Evolutionary conservation across 2,329 filamentous ascomycete species (phyloP), one percentile per base, ranked within the genome.

Genomic region (Colletotrichum endophyticum): DNA sequence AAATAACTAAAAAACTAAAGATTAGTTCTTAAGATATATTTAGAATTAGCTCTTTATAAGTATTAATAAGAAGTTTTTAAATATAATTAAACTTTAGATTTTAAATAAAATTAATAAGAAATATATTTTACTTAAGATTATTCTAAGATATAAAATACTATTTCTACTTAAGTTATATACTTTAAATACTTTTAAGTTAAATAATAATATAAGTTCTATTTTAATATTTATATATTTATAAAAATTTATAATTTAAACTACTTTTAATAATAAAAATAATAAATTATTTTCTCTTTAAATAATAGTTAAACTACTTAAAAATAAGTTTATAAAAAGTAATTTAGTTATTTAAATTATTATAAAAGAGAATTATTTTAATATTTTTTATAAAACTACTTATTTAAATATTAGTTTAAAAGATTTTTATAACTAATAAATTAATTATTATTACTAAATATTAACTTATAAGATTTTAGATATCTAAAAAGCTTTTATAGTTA

Each of bases 171-270:
- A 30, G 3, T 30, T 30, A 30, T 4, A 30, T 30, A 30, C 1
- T 30, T 9, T 4, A 30, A 1, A 11, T 30, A 15, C 7, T 25
- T 59, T 6, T 49, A 25, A 44, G 6, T 44, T 28, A 49, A 30
- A 1, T 0, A 1, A 30, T 11, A 30, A 30, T 30, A 30, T 30
- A 1, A 11, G 11, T 11, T 4, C 11, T 30, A 11, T 30, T 1
- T 30, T 30, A 30, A 30, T 30, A 30, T 11, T 30, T 30, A 30
- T 30, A 30, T 30, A 30, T 30, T 30, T 30, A 30, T 30, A 11
- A 30, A 11, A 3, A 30, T 4, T 11, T 30, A 30, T 30, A 30
- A 11, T 0, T 1, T 30, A 30, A 30, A 30, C 3, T 30, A 30
- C 3, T 30, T 30, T 30, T 11, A 1, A 30, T 30, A 34, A 6